Percentiles rank a stretch among this genome's conserved stretches.
Conservation (phyloP, 768 basidiomycete species). For the Tremella yokohamensis region DNA sequence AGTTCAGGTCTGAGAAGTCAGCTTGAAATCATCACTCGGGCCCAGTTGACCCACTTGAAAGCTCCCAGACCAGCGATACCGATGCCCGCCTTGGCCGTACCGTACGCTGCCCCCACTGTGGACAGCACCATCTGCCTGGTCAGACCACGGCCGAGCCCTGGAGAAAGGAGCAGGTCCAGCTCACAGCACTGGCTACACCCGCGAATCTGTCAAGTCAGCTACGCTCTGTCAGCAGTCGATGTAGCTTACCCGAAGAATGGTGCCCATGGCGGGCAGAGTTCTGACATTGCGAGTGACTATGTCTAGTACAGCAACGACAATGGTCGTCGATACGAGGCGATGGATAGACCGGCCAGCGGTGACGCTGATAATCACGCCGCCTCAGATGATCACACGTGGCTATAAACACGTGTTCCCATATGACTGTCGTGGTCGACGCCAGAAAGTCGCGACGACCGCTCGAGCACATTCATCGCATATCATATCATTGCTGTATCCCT, state of each 20-base stretch:
- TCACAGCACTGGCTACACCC: slow-evolving; percentile 87
- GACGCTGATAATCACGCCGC: too few relatives aligned
- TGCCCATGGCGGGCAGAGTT: slow-evolving; percentile 82
- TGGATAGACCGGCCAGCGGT: too few relatives aligned
- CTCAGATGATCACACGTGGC: too few relatives aligned
- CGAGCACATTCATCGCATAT: too few relatives aligned
- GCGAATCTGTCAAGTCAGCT: slow-evolving; percentile 59
- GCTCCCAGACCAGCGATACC: slow-evolving; percentile 91
- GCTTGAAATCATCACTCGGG: not conserved
- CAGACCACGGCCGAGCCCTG: not conserved
- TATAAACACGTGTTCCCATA: too few relatives aligned
- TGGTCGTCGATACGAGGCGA: not conserved
- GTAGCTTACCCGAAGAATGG: slow-evolving; percentile 76
- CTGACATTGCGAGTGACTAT: slow-evolving; percentile 35
- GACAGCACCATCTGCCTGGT: slow-evolving; percentile 77
- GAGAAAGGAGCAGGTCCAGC: slow-evolving; percentile 40
- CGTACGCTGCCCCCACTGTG: slow-evolving; percentile 93
- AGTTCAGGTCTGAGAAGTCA: slow-evolving; percentile 64
- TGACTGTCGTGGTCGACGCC: too few relatives aligned
- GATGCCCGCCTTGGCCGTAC: slow-evolving; percentile 94
- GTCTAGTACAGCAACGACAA: not conserved
- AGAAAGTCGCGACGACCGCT: too few relatives aligned
- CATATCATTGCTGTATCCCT: too few relatives aligned
- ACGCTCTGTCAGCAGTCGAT: not conserved
- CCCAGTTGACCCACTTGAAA: slow-evolving; percentile 57